phyloP scores from a whole-genome alignment of 2,329 filamentous ascomycete species.

The Rasamsonia emersonii region DNA sequence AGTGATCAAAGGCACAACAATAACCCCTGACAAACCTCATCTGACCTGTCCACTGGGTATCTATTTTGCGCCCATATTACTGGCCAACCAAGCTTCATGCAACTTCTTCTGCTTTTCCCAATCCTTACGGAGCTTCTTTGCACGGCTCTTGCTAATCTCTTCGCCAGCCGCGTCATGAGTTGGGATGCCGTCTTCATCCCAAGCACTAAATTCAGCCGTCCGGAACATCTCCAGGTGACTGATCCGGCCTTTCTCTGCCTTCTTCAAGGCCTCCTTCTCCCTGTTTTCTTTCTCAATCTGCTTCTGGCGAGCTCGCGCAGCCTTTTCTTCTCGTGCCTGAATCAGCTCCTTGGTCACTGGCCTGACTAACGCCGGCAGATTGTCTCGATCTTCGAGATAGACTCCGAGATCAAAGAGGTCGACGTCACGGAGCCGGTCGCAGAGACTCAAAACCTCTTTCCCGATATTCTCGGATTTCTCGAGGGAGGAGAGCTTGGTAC shows the following conservation, averaged over 20 bases:
- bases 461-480: constrained; percentile 45
- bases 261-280: constrained; percentile 44
- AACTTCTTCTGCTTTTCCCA: constrained; percentile 86
- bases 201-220: constrained; percentile 58
- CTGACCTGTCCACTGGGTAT: too few relatives aligned
- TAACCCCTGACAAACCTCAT: too few relatives aligned
- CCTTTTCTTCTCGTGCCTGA: constrained; percentile 47
- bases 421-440: constrained; percentile 70
- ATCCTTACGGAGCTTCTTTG: constrained; percentile 79
- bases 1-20: too few relatives aligned
- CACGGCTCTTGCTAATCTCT: constrained; percentile 69
- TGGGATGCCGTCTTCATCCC: constrained; percentile 77
- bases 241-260: constrained; percentile 49
- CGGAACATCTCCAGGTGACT: constrained; percentile 51
- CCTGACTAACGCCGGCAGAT: constrained; percentile 62
- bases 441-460: constrained; percentile 66
- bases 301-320: constrained; percentile 34
- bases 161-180: constrained; percentile 67
- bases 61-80: constrained; percentile 4
- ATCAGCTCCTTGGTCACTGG: constrained; percentile 54
- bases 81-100: constrained; percentile 54
- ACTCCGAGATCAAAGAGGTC: constrained; percentile 75
- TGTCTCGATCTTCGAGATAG: constrained; percentile 74
- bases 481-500: constrained; percentile 29
- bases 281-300: constrained; percentile 53